phyloP scores from a whole-genome alignment of 2,329 filamentous ascomycete species.

The Ceratocystis papillata region DNA sequence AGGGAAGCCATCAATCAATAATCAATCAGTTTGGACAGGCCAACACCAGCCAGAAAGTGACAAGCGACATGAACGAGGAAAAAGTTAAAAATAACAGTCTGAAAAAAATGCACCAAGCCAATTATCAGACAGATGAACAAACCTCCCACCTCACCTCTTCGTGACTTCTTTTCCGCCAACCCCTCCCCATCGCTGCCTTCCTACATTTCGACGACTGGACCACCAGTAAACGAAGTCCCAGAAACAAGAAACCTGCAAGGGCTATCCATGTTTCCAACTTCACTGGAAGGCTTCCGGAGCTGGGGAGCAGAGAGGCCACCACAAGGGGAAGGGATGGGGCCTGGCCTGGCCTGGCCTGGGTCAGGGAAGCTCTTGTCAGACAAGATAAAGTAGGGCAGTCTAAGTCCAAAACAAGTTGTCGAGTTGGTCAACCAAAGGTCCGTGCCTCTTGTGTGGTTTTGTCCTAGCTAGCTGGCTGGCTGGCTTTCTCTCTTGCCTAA shows the following conservation, averaged over 20 bases:
- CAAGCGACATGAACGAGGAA: no score
- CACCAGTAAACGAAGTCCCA: not conserved
- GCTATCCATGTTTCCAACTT: not conserved
- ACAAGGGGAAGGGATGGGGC: not conserved
- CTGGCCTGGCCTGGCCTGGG: not conserved
- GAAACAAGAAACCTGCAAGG: not conserved
- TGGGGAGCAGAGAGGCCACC: not conserved
- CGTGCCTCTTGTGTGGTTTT: not conserved
- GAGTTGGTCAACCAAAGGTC: not conserved
- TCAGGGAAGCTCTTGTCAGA: constrained; percentile 3
- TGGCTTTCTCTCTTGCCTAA: no score
- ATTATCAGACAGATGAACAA: no score
- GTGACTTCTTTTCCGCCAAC: not conserved
- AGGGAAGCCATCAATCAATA: no score
- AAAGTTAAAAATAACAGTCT: not conserved
- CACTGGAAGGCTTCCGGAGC: not conserved
- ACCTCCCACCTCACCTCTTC: no score
- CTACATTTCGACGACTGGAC: not conserved
- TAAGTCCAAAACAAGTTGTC: not conserved
- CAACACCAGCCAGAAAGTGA: no score
- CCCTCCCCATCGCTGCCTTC: not conserved
- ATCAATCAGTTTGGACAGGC: no score
- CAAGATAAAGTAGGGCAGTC: not conserved
- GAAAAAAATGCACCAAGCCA: not conserved
- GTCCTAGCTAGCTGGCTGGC: not conserved